Conservation (phyloP, 805 yeast species). For the Metschnikowia sp. region DNA sequence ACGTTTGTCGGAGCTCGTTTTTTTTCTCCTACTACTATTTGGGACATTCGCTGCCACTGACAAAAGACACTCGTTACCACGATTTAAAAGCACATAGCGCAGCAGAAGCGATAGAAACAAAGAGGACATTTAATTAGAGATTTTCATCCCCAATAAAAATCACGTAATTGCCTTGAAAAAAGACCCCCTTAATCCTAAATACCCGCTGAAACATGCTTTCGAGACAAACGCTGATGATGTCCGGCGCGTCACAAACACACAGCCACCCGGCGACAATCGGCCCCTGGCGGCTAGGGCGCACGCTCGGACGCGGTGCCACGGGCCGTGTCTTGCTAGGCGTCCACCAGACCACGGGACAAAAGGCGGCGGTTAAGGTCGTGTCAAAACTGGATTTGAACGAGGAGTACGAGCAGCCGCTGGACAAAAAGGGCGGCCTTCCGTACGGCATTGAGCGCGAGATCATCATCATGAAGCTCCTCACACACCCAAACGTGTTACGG, state of each 20-base stretch:
- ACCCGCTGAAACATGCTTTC: constrained; percentile 24
- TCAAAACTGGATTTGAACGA: constrained; percentile 56
- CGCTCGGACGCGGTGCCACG: constrained; percentile 80
- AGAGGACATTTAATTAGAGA: background rate
- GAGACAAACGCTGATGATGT: constrained; percentile 59
- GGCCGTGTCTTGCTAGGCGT: constrained; percentile 77
- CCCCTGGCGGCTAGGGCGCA: constrained; percentile 79
- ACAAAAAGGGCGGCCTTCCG: constrained; percentile 54
- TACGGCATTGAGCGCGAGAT: constrained; percentile 97
- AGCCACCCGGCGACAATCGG: constrained; percentile 58
- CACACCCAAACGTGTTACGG: constrained; percentile 91
- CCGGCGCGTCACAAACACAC: constrained; percentile 47
- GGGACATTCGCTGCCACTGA: no score
- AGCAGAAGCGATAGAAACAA: background rate
- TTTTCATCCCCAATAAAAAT: no score
- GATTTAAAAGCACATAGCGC: no score
- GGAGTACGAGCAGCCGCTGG: constrained; percentile 25
- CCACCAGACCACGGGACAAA: constrained; percentile 63
- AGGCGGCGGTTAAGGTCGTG: constrained; percentile 81
- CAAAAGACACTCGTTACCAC: no score
- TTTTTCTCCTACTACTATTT: background rate
- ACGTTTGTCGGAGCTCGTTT: background rate
- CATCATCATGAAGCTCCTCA: constrained; percentile 91
- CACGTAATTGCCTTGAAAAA: background rate
- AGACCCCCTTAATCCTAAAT: background rate